These are phyloP conservation scores for Syzygium oleosum DNA, from an alignment of 345 rosid genomes.

Conservation along the genomic window DNA sequence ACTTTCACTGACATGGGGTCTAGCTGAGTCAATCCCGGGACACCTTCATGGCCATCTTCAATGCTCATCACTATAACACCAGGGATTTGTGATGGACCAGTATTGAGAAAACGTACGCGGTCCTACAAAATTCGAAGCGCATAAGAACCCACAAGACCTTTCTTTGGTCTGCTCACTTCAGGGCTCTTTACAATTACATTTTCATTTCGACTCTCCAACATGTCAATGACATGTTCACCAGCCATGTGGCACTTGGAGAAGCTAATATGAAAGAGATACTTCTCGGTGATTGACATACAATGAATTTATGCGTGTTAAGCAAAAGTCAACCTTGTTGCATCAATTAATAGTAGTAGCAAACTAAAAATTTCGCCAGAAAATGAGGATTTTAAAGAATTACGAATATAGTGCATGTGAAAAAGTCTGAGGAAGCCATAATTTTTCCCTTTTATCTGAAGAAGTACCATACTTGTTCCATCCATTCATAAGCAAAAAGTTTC, in stretches of 20 bases:
- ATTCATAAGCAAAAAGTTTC: background rate
- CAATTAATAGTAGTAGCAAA: background rate
- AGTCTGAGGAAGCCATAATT: background rate
- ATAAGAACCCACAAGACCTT: background rate
- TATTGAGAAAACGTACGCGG: conserved; percentile 55
- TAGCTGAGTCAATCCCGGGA: conserved; percentile 52
- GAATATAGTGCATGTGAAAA: background rate
- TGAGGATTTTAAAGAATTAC: background rate
- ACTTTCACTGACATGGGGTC: conserved; percentile 54
- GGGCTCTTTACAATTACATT: background rate
- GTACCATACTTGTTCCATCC: background rate
- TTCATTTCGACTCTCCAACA: background rate
- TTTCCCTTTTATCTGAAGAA: background rate
- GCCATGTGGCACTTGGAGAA: background rate
- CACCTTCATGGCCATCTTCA: conserved; percentile 67
- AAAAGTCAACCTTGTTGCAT: background rate
- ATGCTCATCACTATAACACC: conserved; percentile 85
- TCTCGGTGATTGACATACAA: background rate
- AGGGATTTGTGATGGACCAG: conserved; percentile 60
- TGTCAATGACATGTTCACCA: background rate
- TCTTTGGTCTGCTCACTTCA: background rate
- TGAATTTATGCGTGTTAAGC: background rate
- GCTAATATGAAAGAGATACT: background rate
- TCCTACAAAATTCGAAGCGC: background rate
- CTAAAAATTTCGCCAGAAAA: background rate